These are phyloP conservation scores for Polytrichum formosum DNA, from an alignment of 225 moss, liverwort and hornwort species.

Conservation along the genomic window DNA sequence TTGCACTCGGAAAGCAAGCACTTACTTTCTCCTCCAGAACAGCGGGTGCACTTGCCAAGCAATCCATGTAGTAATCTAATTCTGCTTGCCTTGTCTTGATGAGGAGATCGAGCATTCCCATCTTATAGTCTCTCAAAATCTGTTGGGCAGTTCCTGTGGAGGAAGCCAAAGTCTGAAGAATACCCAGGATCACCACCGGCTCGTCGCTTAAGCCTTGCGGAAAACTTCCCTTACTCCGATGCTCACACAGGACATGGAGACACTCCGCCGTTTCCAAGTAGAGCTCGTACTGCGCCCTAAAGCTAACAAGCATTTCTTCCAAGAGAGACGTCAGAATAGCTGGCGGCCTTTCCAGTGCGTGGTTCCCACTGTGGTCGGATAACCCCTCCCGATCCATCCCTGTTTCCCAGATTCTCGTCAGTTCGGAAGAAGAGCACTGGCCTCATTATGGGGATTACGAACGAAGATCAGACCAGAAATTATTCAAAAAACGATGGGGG, in stretches of 20 bases:
- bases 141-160: slow-evolving; percentile 29
- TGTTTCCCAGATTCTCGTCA: slow-evolving; percentile 2
- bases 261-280: slow-evolving; percentile 47
- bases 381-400: slow-evolving; percentile 30
- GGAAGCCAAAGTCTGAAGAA: slow-evolving; percentile 25
- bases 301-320: slow-evolving; percentile 40
- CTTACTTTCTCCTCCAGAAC: slow-evolving; percentile 46
- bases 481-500: too few species aligned
- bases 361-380: slow-evolving; percentile 26
- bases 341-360: slow-evolving; percentile 37
- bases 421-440: too few species aligned
- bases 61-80: slow-evolving; percentile 64
- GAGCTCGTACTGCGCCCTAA: slow-evolving; percentile 52
- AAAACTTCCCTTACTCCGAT: slow-evolving; percentile 32
- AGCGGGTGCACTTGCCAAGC: slow-evolving; percentile 46
- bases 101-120: slow-evolving; percentile 45
- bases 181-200: slow-evolving; percentile 37
- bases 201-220: slow-evolving; percentile 35
- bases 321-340: slow-evolving; percentile 29
- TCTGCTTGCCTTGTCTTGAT: slow-evolving; percentile 55
- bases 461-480: too few species aligned
- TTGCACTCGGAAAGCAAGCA: slow-evolving; percentile 50
- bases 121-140: slow-evolving; percentile 45
- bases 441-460: too few species aligned
- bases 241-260: slow-evolving; percentile 34